phyloP scores from a whole-genome alignment of 148 eudicot species.

The Euryodendron excelsum region DNA sequence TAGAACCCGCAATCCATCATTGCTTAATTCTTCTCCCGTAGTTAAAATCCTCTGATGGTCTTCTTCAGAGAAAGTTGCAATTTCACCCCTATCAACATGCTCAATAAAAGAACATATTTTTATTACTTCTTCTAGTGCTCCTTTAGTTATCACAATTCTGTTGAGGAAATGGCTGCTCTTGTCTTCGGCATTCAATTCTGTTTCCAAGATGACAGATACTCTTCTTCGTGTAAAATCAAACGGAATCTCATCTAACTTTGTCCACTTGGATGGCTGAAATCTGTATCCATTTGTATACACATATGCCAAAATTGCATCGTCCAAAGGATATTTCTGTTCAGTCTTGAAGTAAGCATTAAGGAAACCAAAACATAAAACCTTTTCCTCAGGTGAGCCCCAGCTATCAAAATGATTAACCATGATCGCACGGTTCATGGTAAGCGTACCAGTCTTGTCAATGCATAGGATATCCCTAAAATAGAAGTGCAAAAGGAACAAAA shows the following conservation, averaged over 20 bases:
- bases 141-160: constrained; percentile 43
- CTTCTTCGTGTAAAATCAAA: constrained; percentile 47
- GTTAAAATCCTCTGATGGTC: constrained; percentile 35
- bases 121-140: constrained; percentile 45
- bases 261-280: constrained; percentile 43
- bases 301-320: constrained; percentile 43
- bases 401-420: constrained; percentile 39
- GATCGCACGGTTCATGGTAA: constrained; percentile 43
- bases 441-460: constrained; percentile 57
- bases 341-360: constrained; percentile 46
- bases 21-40: constrained; percentile 41
- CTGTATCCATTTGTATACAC: constrained; percentile 45
- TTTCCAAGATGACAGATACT: constrained; percentile 42
- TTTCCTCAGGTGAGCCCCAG: constrained; percentile 36
- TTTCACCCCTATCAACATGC: constrained; percentile 24
- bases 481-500: not conserved
- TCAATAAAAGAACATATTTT: constrained; percentile 25
- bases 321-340: constrained; percentile 49
- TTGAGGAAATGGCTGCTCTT: constrained; percentile 13
- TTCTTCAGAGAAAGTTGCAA: constrained; percentile 23
- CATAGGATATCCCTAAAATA: constrained; percentile 45
- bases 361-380: constrained; percentile 42
- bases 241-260: constrained; percentile 43
- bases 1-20: constrained; percentile 42
- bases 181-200: constrained; percentile 15